Percentiles rank a stretch among this genome's conserved stretches.
Conservation (phyloP, 768 basidiomycete genomes). For the Mrakia gelida region DNA sequence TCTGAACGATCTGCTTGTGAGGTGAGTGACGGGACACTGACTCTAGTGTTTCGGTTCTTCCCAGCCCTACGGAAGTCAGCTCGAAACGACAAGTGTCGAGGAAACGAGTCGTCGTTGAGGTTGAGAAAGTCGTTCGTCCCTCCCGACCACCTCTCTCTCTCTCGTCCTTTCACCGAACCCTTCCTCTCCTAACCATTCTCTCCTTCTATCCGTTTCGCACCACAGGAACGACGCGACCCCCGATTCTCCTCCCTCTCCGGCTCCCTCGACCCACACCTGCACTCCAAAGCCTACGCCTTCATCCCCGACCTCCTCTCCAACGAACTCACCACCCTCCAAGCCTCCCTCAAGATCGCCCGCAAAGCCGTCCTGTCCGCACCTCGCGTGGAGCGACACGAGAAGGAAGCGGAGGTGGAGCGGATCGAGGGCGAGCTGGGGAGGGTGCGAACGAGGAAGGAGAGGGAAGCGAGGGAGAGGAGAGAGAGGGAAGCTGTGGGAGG, state of each 20-base stretch:
- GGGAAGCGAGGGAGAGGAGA: conserved; percentile 62
- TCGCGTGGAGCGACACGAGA: conserved; percentile 46
- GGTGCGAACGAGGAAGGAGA: conserved; percentile 70
- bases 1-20: background rate
- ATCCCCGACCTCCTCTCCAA: conserved; percentile 59
- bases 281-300: conserved; percentile 69
- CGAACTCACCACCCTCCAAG: conserved; percentile 63
- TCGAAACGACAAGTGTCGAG: conserved; percentile 81
- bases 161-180: background rate
- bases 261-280: conserved; percentile 60
- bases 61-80: conserved; percentile 74
- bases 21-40: background rate
- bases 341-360: conserved; percentile 67
- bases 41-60: conserved; percentile 1
- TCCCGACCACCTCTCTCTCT: background rate
- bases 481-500: conserved; percentile 62
- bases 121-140: conserved; percentile 57
- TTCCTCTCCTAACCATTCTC: too few relatives aligned
- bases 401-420: conserved; percentile 63
- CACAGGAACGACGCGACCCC: conserved; percentile 80
- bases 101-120: conserved; percentile 63
- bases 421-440: conserved; percentile 71
- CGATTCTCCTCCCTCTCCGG: conserved; percentile 70
- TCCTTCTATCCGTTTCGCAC: too few relatives aligned
- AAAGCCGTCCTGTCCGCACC: conserved; percentile 53